phyloP scores from a whole-genome alignment of 2,329 filamentous ascomycete genomes.

The Penicillium oxalicum region DNA sequence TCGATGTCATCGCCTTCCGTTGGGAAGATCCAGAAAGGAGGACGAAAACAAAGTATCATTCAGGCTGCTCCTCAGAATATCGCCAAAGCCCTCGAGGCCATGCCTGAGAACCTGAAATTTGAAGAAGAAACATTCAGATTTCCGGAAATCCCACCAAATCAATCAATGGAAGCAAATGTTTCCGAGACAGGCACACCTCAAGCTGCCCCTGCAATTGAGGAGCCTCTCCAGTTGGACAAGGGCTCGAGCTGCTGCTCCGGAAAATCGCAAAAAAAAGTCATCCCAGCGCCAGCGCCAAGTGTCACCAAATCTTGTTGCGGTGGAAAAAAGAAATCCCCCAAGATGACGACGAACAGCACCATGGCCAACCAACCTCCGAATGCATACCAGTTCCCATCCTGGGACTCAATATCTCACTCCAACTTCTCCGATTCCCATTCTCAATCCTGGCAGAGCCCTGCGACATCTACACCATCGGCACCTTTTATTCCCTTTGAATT shows the following conservation, averaged over 20 bases:
- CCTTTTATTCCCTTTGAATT: slow-evolving; percentile 15
- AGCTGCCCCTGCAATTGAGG: not conserved
- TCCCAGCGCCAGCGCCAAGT: slow-evolving; percentile 3
- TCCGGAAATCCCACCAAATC: slow-evolving; percentile 10
- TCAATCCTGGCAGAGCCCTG: slow-evolving; percentile 19
- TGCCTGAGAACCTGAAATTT: slow-evolving; percentile 21
- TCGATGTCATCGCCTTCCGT: slow-evolving; percentile 22
- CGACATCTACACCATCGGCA: slow-evolving; percentile 9
- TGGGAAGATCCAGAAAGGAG: slow-evolving; percentile 33
- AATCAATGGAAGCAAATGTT: slow-evolving; percentile 5
- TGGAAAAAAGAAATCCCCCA: slow-evolving; percentile 8
- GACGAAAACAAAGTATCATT: slow-evolving; percentile 28
- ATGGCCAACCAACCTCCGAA: slow-evolving; percentile 1
- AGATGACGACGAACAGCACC: not conserved
- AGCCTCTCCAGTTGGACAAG: not conserved
- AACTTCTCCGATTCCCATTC: slow-evolving; percentile 14
- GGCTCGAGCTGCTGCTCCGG: slow-evolving; percentile 23
- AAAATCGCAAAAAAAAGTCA: slow-evolving; percentile 8
- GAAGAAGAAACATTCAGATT: slow-evolving; percentile 13
- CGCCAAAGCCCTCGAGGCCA: slow-evolving; percentile 28
- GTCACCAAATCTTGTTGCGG: slow-evolving; percentile 28
- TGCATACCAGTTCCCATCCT: slow-evolving; percentile 6
- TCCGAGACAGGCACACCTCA: not conserved
- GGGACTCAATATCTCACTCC: slow-evolving; percentile 13
- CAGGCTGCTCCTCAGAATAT: slow-evolving; percentile 32